Evolutionary conservation across 176 grass and related monocot species (phyloP).

Genomic region (Oryza punctata): DNA sequence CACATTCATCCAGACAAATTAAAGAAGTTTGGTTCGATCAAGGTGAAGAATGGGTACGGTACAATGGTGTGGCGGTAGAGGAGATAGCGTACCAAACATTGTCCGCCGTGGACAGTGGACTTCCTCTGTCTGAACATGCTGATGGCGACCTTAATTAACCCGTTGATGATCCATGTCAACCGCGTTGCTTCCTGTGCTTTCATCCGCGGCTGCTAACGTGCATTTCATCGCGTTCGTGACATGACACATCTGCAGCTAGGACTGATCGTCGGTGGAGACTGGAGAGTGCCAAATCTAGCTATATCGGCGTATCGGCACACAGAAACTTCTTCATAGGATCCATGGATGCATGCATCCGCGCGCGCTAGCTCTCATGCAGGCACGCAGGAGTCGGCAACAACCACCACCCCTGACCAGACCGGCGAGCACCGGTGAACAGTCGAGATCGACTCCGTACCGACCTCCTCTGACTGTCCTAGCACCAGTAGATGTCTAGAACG

Average conservation of each 20-base stretch:
- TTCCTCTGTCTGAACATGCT: background rate
- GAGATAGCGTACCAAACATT: background rate
- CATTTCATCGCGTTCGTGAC: no score
- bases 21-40: background rate
- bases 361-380: background rate
- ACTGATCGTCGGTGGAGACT: background rate
- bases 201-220: background rate
- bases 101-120: background rate
- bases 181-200: background rate
- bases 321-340: no score
- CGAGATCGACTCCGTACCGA: constrained; percentile 13
- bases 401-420: background rate
- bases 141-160: background rate
- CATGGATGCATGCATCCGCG: background rate
- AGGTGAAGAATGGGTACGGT: background rate
- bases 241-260: no score
- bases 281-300: no score
- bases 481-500: no score
- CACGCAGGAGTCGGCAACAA: background rate
- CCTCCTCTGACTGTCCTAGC: background rate
- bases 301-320: no score
- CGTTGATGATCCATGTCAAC: background rate
- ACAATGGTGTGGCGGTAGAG: background rate
- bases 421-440: background rate
- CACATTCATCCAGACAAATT: background rate